Conservation (phyloP, 495 filamentous ascomycete genomes). For the Talaromyces stipitatus region DNA sequence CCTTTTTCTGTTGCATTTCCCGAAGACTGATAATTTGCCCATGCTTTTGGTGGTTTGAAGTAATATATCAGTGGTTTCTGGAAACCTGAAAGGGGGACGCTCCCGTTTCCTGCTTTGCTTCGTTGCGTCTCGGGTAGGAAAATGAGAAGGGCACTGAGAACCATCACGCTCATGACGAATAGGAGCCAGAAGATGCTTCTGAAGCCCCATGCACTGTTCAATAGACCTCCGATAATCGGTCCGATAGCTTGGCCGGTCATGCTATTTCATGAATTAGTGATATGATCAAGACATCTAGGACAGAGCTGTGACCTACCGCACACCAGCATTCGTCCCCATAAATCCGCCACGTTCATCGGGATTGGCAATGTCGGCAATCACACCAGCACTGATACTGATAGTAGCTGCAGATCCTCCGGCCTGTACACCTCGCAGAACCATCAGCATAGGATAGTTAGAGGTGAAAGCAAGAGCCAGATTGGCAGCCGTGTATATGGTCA, state of each 20-base stretch:
- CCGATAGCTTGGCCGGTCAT: conserved; percentile 24
- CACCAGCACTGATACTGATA: conserved; percentile 42
- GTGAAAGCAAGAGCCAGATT: conserved; percentile 59
- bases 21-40: neutral
- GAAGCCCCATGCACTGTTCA: conserved; percentile 29
- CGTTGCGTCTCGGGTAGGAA: conserved; percentile 62
- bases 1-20: conserved; percentile 13
- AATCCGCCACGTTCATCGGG: conserved; percentile 52
- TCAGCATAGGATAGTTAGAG: conserved; percentile 51
- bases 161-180: conserved; percentile 20
- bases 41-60: neutral
- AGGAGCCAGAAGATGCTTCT: conserved; percentile 40
- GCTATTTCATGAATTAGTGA: neutral
- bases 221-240: conserved; percentile 33
- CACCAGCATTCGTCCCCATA: conserved; percentile 34
- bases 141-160: conserved; percentile 35
- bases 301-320: conserved; percentile 1
- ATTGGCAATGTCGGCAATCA: conserved; percentile 54
- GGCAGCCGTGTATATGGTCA: conserved; percentile 37
- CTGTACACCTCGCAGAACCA: conserved; percentile 58
- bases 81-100: conserved; percentile 4
- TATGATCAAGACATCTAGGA: neutral
- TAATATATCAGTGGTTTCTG: conserved; percentile 1
- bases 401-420: conserved; percentile 52
- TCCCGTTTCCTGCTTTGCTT: conserved; percentile 64